Base-by-base conservation (phyloP, 495 filamentous ascomycete genomes). In the Rostrohypoxylon terebratum region DNA sequence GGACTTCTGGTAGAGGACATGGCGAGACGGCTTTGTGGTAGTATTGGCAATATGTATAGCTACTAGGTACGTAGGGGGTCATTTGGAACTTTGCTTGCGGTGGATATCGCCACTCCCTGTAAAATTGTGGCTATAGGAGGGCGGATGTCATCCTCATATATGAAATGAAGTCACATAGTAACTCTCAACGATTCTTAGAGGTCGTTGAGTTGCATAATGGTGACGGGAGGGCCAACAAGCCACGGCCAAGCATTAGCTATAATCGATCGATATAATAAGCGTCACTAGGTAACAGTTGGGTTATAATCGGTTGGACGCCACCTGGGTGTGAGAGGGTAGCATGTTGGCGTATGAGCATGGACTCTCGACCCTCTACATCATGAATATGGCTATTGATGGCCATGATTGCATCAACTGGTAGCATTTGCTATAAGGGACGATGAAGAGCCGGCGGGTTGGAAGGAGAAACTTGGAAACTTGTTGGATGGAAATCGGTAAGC, bases 141-240 rank as follows among this genome's bases (percentile, higher is more conserved):
- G 51, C 40, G 50, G 3, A 42, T 62, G 62, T 18, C 58, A 74
- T 68, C 60, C 45, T 53, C 25, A 57, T 51, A 66, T 69, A 66
- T 59, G 62, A 42, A 63, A 77, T 72, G 68, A 75, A 53, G 66
- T 75, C 68, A 77, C 75, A 61, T 31, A 40, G 50, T 62, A 63
- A 50, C 57, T n/a, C 21, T 67, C n/a, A 62, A 61, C 13, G 13
- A 7, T 57, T 45, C n/a, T 33, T 7, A 48, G 60, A 48, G 34
- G 50, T 45, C 21, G 67, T 33, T 20, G 31, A 48, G 25, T 50
- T 38, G 42, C 51, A 71, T 59, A 60, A 45, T 13, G 40, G 40
- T 25, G 8, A 61, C 45, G 54, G n/a, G 57, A 44, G 53, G 38
- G 33, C 57, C 34, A 70, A 10, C 13, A 5, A 58, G 40, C 11